These are phyloP conservation scores for Stephania japonica DNA, from an alignment of 164 flowering plant species.

Conservation along the genomic window DNA sequence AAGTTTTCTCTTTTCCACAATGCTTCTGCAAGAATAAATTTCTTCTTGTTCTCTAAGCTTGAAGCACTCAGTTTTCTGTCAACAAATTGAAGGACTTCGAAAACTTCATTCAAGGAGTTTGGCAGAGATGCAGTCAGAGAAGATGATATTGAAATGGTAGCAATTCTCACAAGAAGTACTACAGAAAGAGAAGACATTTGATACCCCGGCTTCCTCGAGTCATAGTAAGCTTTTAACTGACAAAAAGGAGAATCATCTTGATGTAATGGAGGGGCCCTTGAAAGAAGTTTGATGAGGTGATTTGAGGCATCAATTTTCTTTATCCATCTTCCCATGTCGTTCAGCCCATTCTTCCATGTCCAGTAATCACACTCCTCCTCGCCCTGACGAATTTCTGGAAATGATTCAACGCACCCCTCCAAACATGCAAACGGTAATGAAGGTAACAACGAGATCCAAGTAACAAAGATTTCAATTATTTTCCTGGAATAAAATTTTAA, in stretches of 20 bases:
- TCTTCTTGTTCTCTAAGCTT: not conserved
- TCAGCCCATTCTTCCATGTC: not conserved
- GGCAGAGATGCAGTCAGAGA: not conserved
- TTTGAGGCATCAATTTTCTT: not conserved
- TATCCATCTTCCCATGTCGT: constrained; percentile 8
- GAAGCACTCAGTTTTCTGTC: not conserved
- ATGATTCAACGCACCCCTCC: not conserved
- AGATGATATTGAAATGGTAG: not conserved
- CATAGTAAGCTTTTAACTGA: not conserved
- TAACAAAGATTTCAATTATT: too few species aligned
- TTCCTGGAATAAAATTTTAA: too few species aligned
- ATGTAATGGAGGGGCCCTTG: not conserved
- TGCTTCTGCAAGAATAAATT: not conserved
- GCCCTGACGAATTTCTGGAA: not conserved
- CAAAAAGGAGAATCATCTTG: not conserved
- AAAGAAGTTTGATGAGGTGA: not conserved
- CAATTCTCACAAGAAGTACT: constrained; percentile 4
- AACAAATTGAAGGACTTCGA: not conserved
- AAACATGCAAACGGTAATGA: too few species aligned
- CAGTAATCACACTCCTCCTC: not conserved
- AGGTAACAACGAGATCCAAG: too few species aligned
- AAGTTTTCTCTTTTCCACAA: not conserved
- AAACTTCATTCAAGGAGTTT: not conserved
- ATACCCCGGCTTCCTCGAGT: too few species aligned
- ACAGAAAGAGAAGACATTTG: not conserved